Conservation (phyloP, 495 filamentous ascomycete species). For the Aspergillus biplanus region DNA sequence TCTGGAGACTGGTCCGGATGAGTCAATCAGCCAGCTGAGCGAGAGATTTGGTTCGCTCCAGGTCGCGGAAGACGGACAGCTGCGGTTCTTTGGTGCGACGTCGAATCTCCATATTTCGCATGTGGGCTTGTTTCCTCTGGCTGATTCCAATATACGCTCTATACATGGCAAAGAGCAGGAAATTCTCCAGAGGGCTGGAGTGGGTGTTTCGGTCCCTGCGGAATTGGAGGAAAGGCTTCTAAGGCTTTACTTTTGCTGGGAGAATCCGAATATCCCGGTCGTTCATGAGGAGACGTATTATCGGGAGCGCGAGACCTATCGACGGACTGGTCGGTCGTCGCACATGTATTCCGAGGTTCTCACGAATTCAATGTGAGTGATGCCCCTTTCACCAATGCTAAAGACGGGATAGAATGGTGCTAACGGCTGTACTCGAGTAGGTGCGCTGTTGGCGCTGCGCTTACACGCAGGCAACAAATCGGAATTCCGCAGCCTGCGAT, state of each 20-base stretch:
- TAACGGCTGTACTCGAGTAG: not conserved
- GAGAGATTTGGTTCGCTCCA: constrained; percentile 37
- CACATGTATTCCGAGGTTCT: constrained; percentile 33
- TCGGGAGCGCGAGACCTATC: not conserved
- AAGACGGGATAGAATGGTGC: not conserved
- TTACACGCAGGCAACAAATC: constrained; percentile 19
- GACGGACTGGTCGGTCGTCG: constrained; percentile 13
- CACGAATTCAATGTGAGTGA: constrained; percentile 33
- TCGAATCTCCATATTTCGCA: constrained; percentile 19
- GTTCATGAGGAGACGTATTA: constrained; percentile 33
- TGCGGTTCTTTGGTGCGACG: constrained; percentile 35
- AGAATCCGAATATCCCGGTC: constrained; percentile 37
- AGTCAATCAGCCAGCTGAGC: not conserved
- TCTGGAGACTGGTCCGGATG: too few relatives aligned
- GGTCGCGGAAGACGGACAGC: constrained; percentile 31
- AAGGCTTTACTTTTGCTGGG: constrained; percentile 42
- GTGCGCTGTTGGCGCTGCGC: constrained; percentile 28
- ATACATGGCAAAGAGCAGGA: not conserved
- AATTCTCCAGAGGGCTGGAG: constrained; percentile 7
- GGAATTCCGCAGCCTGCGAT: constrained; percentile 22
- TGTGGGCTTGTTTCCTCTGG: constrained; percentile 20
- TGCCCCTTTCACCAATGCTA: not conserved
- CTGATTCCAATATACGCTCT: constrained; percentile 17
- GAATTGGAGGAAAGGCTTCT: constrained; percentile 35
- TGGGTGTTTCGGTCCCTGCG: constrained; percentile 24